phyloP scores from a whole-genome alignment of 2,329 filamentous ascomycete genomes.

The Colletotrichum salicis region DNA sequence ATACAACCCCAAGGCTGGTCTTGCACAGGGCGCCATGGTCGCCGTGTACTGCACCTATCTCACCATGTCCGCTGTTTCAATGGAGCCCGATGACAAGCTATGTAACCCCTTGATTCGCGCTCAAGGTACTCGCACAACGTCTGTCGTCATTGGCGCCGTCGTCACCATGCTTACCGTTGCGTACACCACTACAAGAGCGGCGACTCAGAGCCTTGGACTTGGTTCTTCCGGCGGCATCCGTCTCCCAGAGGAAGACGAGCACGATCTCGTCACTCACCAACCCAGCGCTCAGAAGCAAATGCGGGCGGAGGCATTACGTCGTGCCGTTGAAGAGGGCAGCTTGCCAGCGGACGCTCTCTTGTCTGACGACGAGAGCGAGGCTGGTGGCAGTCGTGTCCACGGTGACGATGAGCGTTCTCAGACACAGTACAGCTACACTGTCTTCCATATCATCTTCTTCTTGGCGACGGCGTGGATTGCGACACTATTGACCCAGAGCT shows the following conservation, averaged over 20 bases:
- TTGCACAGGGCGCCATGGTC: conserved; percentile 98
- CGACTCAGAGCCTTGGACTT: conserved; percentile 86
- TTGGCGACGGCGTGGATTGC: conserved; percentile 96
- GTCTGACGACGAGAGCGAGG: conserved; percentile 75
- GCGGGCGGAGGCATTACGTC: conserved; percentile 89
- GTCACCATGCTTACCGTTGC: conserved; percentile 97
- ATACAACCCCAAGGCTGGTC: conserved; percentile 89
- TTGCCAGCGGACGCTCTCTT: conserved; percentile 90
- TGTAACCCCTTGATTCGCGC: conserved; percentile 94
- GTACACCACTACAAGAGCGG: conserved; percentile 96
- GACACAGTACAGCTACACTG: conserved; percentile 95
- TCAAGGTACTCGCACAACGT: conserved; percentile 87
- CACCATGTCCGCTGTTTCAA: conserved; percentile 96
- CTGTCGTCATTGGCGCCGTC: conserved; percentile 90
- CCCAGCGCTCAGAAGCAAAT: conserved; percentile 85
- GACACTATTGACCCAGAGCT: conserved; percentile 83
- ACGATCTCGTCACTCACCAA: conserved; percentile 88
- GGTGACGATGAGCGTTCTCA: conserved; percentile 89
- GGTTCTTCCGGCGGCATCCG: conserved; percentile 68
- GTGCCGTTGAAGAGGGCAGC: conserved; percentile 91
- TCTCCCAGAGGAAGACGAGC: conserved; percentile 79
- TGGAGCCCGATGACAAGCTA: conserved; percentile 93
- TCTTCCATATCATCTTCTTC: conserved; percentile 99
- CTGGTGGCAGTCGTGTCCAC: conserved; percentile 64
- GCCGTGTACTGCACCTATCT: conserved; percentile 98